phyloP scores from a whole-genome alignment of 2,329 filamentous ascomycete species.

The Neopestalotiopsis rosae region DNA sequence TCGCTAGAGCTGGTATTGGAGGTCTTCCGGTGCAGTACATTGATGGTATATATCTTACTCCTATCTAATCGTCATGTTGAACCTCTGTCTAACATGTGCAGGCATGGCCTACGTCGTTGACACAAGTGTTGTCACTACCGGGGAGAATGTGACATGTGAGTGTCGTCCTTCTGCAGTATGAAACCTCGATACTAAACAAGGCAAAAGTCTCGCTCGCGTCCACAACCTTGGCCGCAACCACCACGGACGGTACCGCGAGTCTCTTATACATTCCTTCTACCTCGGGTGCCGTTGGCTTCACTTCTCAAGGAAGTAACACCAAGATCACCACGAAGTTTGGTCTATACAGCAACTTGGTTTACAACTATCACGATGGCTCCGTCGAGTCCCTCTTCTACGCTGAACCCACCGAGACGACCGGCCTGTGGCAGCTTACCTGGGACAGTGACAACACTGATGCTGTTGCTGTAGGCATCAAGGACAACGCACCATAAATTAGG shows the following conservation, averaged over 20 bases:
- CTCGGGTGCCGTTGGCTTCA: conserved; percentile 27
- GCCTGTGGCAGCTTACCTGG: conserved; percentile 30
- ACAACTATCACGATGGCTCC: conserved; percentile 13
- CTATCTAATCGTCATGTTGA: not conserved
- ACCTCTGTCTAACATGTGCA: not conserved
- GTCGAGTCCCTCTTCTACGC: conserved; percentile 30
- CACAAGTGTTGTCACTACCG: not conserved
- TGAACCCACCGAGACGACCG: conserved; percentile 23
- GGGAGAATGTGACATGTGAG: conserved; percentile 26
- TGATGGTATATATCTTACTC: conserved; percentile 25
- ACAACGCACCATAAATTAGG: not conserved
- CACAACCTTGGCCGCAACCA: conserved; percentile 16
- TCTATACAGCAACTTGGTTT: conserved; percentile 27
- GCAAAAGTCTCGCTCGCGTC: not conserved
- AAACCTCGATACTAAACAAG: not conserved
- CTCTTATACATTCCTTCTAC: conserved; percentile 27
- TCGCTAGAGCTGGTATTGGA: conserved; percentile 22
- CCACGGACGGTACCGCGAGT: conserved; percentile 27
- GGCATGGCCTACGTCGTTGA: conserved; percentile 19
- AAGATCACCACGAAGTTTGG: conserved; percentile 27
- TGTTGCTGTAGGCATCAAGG: not conserved
- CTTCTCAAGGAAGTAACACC: conserved; percentile 9
- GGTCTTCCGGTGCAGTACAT: conserved; percentile 30
- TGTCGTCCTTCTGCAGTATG: not conserved
- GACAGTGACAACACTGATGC: conserved; percentile 24